Evolutionary conservation across 306 rosid species (phyloP).

Genomic region (Fragaria nilgerrensis): DNA sequence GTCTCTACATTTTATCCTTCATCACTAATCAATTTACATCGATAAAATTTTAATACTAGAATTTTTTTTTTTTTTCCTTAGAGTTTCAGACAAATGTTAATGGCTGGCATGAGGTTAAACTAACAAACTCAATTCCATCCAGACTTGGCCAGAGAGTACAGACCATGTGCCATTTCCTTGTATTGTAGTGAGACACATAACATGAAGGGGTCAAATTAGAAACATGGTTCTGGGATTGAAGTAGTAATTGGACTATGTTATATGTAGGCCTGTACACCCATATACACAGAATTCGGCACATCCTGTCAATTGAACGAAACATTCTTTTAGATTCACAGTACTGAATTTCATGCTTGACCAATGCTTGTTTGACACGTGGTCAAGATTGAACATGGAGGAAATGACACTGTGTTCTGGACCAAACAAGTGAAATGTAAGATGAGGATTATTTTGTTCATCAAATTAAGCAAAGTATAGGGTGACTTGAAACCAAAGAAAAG

Average conservation of each 20-base stretch:
- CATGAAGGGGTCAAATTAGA: slow-evolving; percentile 29
- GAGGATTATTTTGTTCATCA: background rate
- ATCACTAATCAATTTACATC: too few relatives aligned
- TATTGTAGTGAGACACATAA: slow-evolving; percentile 32
- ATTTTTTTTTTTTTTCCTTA: background rate
- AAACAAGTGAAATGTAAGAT: background rate
- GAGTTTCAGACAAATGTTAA: background rate
- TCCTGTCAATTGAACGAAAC: slow-evolving; percentile 1
- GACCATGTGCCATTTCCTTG: slow-evolving; percentile 32
- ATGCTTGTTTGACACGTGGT: background rate
- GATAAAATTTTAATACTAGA: too few relatives aligned
- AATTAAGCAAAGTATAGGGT: background rate
- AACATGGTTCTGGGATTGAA: slow-evolving; percentile 4
- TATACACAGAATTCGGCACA: slow-evolving; percentile 9
- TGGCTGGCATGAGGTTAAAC: too few relatives aligned
- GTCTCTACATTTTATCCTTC: too few relatives aligned
- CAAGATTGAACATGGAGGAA: background rate
- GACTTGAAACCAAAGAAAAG: slow-evolving; percentile 16
- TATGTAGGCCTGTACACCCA: background rate
- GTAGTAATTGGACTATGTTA: background rate
- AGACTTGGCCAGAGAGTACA: background rate
- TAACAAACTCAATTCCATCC: background rate
- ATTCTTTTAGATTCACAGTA: slow-evolving; percentile 12
- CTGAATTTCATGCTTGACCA: background rate
- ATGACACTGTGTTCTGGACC: background rate